A percentile compares a stretch with the other conserved stretches of the same genome.
Evolutionary conservation across 495 filamentous ascomycete genomes (phyloP).

Genomic region (Aspergillus taichungensis): DNA sequence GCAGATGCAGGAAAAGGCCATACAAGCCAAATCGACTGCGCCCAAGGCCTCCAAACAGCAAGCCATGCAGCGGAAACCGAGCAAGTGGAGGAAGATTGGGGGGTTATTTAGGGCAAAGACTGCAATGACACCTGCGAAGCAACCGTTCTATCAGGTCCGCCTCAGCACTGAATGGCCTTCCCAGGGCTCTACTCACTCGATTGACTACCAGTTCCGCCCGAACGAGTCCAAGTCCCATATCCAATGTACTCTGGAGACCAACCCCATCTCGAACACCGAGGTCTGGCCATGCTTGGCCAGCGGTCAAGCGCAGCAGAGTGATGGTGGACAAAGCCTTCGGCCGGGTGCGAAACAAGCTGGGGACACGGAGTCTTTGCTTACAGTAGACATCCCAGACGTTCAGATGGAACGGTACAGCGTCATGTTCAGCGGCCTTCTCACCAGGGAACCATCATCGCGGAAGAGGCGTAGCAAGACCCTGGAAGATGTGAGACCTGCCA

Average conservation of each 20-base stretch:
- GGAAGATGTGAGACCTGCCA: constrained; percentile 48
- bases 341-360: not conserved
- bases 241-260: not conserved
- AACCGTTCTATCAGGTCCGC: constrained; percentile 16
- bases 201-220: constrained; percentile 9
- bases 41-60: constrained; percentile 9
- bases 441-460: constrained; percentile 42
- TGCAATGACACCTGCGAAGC: constrained; percentile 18
- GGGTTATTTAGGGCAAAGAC: constrained; percentile 41
- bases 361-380: constrained; percentile 32
- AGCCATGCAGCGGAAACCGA: constrained; percentile 32
- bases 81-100: constrained; percentile 51
- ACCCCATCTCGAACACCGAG: constrained; percentile 13
- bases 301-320: too few relatives aligned
- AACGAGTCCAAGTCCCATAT: not conserved
- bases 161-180: constrained; percentile 3
- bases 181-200: constrained; percentile 13
- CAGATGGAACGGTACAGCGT: constrained; percentile 86
- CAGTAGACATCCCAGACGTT: constrained; percentile 73
- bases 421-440: constrained; percentile 79
- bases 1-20: constrained; percentile 16
- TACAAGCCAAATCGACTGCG: constrained; percentile 1
- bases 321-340: not conserved
- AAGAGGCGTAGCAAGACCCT: constrained; percentile 61
- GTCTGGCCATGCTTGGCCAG: constrained; percentile 23